A percentile compares a stretch with the other conserved stretches of the same genome.
Evolutionary conservation across 192 early-diverging fungal species (phyloP).

Genomic region (Helicostylum pulchrum): DNA sequence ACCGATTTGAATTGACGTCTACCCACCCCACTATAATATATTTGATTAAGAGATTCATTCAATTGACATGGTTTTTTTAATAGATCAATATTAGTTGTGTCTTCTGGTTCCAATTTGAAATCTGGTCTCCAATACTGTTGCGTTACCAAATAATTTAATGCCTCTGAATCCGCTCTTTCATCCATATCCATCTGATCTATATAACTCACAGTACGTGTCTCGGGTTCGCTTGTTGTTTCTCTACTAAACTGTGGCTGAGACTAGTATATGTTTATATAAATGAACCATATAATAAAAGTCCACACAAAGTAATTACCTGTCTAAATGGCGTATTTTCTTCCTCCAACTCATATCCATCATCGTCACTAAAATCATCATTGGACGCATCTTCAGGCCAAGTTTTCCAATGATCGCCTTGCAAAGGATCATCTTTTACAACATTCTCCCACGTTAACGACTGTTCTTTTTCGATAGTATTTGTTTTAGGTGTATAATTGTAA

Average conservation of each 20-base stretch:
- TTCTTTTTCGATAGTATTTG: not conserved
- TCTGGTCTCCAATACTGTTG: slow-evolving; percentile 27
- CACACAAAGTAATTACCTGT: not conserved
- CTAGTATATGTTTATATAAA: slow-evolving; percentile 2
- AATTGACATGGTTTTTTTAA: slow-evolving; percentile 6
- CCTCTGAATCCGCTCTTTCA: slow-evolving; percentile 10
- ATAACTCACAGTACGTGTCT: not conserved
- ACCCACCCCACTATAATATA: slow-evolving; percentile 7
- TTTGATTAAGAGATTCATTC: slow-evolving; percentile 8
- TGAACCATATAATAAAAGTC: not conserved
- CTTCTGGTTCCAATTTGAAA: not conserved
- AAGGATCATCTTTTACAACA: slow-evolving; percentile 35
- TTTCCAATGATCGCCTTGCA: slow-evolving; percentile 38
- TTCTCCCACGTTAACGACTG: slow-evolving; percentile 22
- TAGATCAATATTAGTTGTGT: not conserved
- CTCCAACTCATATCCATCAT: slow-evolving; percentile 22
- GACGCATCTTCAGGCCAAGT: slow-evolving; percentile 5
- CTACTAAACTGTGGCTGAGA: not conserved
- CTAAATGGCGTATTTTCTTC: not conserved
- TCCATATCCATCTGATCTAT: slow-evolving; percentile 9
- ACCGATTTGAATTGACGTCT: slow-evolving; percentile 16
- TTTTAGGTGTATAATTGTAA: not conserved
- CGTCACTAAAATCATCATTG: slow-evolving; percentile 18
- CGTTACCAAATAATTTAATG: slow-evolving; percentile 14
- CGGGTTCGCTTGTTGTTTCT: not conserved